Percentiles rank a stretch among this genome's conserved stretches.
These are phyloP conservation scores for Phoenix roebelenii DNA, from an alignment of 176 grass and related monocot species.

Conservation along the genomic window DNA sequence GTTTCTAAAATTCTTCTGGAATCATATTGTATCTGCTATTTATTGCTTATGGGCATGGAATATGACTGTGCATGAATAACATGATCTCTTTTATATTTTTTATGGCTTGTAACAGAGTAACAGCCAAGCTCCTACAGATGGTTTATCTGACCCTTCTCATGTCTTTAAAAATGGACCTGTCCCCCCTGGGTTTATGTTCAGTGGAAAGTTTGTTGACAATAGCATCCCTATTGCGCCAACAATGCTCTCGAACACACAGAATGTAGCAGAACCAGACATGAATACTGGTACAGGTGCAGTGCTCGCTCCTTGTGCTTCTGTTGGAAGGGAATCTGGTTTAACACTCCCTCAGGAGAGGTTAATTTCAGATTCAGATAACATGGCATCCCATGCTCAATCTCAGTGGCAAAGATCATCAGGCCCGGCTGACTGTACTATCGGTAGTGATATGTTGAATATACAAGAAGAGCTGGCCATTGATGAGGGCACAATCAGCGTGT, in stretches of 20 bases:
- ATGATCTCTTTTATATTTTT: background rate
- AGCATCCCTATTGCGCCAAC: conserved; percentile 28
- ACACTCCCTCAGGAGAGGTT: conserved; percentile 13
- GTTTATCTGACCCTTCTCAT: conserved; percentile 31
- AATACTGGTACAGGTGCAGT: conserved; percentile 20
- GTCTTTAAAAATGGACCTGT: conserved; percentile 24
- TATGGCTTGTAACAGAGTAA: conserved; percentile 40
- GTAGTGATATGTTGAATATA: conserved; percentile 27
- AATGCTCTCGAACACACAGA: conserved; percentile 39
- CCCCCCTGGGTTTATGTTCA: conserved; percentile 29
- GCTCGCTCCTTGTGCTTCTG: conserved; percentile 11
- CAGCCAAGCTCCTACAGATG: conserved; percentile 31
- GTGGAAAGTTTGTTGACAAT: conserved; percentile 44
- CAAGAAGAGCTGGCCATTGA: conserved; percentile 58
- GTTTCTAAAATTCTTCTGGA: too few species aligned
- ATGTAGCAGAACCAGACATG: conserved; percentile 40
- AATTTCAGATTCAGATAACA: conserved; percentile 32
- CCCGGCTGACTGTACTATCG: conserved; percentile 25
- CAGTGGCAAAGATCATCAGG: conserved; percentile 40
- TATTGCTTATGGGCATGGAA: too few species aligned
- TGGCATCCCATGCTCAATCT: conserved; percentile 24
- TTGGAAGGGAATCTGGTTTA: conserved; percentile 11
- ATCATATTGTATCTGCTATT: too few species aligned
- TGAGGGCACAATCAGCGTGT: conserved; percentile 58
- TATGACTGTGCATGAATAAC: too few species aligned